Base-by-base conservation (phyloP, 78 protist genomes). In the Speleostelium caveatum region DNA sequence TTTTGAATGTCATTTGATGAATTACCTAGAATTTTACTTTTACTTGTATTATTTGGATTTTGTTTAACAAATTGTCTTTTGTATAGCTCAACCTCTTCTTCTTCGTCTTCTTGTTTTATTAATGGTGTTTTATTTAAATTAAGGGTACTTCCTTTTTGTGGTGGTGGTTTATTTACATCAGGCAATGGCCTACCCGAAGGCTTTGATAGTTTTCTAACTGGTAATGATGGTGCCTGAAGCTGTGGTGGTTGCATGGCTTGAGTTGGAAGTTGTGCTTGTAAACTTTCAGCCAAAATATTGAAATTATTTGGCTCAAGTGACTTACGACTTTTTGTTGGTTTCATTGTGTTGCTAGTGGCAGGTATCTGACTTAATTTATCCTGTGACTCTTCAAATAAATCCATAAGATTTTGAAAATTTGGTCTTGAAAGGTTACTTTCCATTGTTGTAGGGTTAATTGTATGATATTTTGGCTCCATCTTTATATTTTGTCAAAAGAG, bases 211-310 rank as follows among this genome's bases (percentile, higher is more conserved):
- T 30, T 7, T 61, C 10, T 19, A 22, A 6, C 42, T 5, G 24
- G 69, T 14, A 38, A 26, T 30, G 24, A 26, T 65, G 2, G 72
- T 65, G 12, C 55, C 5, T 61, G 68, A 38, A 12, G 32, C 36
- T n/a, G 72, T 38, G 19, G 72, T 65, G 12, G 72, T 32, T 65
- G 72, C 26, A 65, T 26, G 30, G 36, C 55, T 65, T 36, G 72
- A 38, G 12, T 41, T 19, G 68, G 33, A 10, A 30, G 69, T 62
- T 3, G 69, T 62, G 4, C 45, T 3, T 62, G 69, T 26, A 38
- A 28, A 49, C 56, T 49, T 8, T 19, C 6, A 51, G 33, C 17
- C 55, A 49, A 14, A 14, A 8, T 49, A 14, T 49, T 49, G 56
- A 16, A 14, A 14, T 14, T n/a, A n/a, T 32, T 36, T 53, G 79